Evolutionary conservation across 768 basidiomycete genomes (phyloP).

Genomic region (Boletus insuetus): DNA sequence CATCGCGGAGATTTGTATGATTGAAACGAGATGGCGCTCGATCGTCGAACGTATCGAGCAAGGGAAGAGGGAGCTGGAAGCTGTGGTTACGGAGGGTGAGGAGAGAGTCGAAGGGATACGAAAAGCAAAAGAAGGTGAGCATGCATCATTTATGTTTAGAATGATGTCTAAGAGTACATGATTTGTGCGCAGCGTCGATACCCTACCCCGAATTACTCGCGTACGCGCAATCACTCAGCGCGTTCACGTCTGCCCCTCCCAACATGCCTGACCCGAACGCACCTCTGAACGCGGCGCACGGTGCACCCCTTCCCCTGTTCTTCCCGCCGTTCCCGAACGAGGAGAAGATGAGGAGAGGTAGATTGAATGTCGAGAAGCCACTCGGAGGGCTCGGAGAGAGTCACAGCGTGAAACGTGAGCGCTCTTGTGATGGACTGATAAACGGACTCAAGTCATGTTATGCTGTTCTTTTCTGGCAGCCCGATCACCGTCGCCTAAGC

Average conservation of each 20-base stretch:
- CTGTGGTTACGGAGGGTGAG: slow-evolving; percentile 72
- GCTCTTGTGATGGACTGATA: neutral
- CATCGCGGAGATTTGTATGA: slow-evolving; percentile 64
- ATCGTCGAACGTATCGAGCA: slow-evolving; percentile 63
- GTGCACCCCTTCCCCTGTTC: slow-evolving; percentile 75
- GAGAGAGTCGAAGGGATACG: slow-evolving; percentile 67
- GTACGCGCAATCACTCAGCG: slow-evolving; percentile 81
- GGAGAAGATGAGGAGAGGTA: slow-evolving; percentile 85
- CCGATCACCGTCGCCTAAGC: slow-evolving; percentile 59
- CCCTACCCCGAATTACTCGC: slow-evolving; percentile 81
- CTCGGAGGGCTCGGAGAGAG: slow-evolving; percentile 78
- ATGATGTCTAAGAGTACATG: neutral
- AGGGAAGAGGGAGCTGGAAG: slow-evolving; percentile 68
- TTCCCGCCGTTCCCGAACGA: slow-evolving; percentile 91
- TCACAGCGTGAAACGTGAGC: slow-evolving; percentile 74
- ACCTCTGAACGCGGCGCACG: slow-evolving; percentile 44
- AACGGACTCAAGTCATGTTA: slow-evolving; percentile 2
- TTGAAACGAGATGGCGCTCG: slow-evolving; percentile 66
- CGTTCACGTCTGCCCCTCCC: slow-evolving; percentile 86
- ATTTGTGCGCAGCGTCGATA: slow-evolving; percentile 54
- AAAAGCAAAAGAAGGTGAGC: slow-evolving; percentile 66
- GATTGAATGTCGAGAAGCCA: slow-evolving; percentile 76
- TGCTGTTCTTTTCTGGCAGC: slow-evolving; percentile 37
- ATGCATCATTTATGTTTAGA: neutral
- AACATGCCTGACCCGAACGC: slow-evolving; percentile 75